Evolutionary conservation across 176 grass and related monocot genomes (phyloP).

Genomic region (Carex pumila): DNA sequence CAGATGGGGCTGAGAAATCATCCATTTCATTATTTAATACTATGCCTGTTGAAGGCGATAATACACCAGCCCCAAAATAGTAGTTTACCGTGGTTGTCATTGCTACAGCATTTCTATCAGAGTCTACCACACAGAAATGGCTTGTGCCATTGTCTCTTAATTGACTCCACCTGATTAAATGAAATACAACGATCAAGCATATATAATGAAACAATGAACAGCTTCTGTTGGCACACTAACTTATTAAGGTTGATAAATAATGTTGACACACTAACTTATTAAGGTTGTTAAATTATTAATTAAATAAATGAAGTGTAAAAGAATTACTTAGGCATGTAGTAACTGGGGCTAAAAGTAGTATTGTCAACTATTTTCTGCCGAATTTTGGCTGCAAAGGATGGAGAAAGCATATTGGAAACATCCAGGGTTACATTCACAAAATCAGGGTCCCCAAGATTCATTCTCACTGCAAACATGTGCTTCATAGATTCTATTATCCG

Average conservation of each 20-base stretch:
- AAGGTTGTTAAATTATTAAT: background rate
- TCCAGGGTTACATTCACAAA: constrained; percentile 41
- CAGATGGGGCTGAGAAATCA: constrained; percentile 65
- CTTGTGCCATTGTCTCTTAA: constrained; percentile 68
- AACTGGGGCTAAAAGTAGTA: constrained; percentile 55
- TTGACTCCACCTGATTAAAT: constrained; percentile 60
- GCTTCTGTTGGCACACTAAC: background rate
- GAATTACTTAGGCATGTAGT: constrained; percentile 65
- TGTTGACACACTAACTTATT: too few relatives aligned
- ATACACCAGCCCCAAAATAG: constrained; percentile 46
- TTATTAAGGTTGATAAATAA: background rate
- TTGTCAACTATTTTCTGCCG: constrained; percentile 51
- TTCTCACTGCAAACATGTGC: constrained; percentile 62
- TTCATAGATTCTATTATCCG: constrained; percentile 67
- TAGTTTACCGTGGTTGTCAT: constrained; percentile 76
- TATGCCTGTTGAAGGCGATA: constrained; percentile 82
- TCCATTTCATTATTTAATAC: constrained; percentile 95
- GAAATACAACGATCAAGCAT: constrained; percentile 1
- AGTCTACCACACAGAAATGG: constrained; percentile 75
- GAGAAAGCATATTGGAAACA: constrained; percentile 66
- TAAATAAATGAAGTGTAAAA: background rate
- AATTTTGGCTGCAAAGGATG: constrained; percentile 41
- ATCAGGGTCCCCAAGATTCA: constrained; percentile 71
- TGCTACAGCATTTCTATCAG: constrained; percentile 70
- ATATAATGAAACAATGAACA: background rate